Base-by-base conservation (phyloP, 306 rosid genomes). In the Herpetospermum pedunculosum region DNA sequence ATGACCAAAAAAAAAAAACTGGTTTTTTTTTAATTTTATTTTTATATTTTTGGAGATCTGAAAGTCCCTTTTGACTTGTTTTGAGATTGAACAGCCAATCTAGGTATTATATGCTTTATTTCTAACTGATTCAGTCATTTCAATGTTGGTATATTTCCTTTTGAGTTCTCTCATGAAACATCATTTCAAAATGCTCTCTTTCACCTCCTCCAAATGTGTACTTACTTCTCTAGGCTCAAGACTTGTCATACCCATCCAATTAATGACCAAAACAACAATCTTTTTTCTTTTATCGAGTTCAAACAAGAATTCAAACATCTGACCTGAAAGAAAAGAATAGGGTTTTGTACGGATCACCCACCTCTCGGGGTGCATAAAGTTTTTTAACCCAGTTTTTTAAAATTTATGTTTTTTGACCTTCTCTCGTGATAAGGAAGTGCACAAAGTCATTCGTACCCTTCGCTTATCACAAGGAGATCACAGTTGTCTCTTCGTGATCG, bases 71-170 rank as follows among this genome's bases (percentile, higher is more conserved):
- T 49, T 72, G 16, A 35, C 25, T 23, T 53, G 19, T 25, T 68
- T 69, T 44, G 52, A 18, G 40, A 43, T 69, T 44, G 77, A 80
- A 72, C 83, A 80, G 89, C 81, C 87, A 76, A 87, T 83, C 88
- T 84, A 87, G 86, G 88, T 74, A 80, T 75, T 85, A 63, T 82
- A 70, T 84, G 73, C 85, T 80, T 80, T 74, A 48, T 80, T 76
- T 62, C 77, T 60, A 75, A 76, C 75, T 59, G 77, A 75, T 73
- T 80, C 84, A 80, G 80, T 83, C 87, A 70, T 82, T 80, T 87
- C 78, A 82, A 70, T 77, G 81, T 63, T 68, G 43, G 78, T 75
- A 57, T 73, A 44, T 32, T 81, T 38, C 57, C 76, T 63, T 65
- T 59, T 80, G 63, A 7, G 60, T 73, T 83, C 77, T 47, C 77